Base-by-base conservation (phyloP, 108 stramenopile species). In the Nitzschia sp. region DNA sequence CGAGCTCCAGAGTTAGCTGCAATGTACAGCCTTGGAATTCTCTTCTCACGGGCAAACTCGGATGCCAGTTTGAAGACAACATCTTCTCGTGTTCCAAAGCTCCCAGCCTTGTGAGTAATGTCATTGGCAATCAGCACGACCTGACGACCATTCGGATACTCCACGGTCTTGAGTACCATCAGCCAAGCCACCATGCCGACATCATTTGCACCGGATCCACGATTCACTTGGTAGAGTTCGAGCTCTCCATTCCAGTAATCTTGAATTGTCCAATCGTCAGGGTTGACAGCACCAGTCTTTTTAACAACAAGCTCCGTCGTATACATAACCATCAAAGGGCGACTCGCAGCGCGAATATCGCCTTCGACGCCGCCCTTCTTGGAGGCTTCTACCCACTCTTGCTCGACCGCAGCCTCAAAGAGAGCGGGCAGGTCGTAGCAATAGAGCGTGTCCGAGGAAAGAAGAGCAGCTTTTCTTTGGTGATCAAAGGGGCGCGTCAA, bases 111-210 rank as follows among this genome's bases (percentile, higher is more conserved):
- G 79, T 84, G 74, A 21, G 98, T 99, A 68, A 99, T 98, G 67
- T 99, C 99, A 72, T 99, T 99, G 41, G 98, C 97, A 79, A 99
- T 97, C 70, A 99, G 60, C n/a, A 99, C 94, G 22, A 98, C 66
- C 83, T 98, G 92, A 17, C 99, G 90, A 34, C 46, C 53, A 52
- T 85, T 87, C 2, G 96, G 97, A 80, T 96, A 98, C 72, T 99
- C 97, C 3, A 97, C 94, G 28, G 99, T 98, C 60, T 85, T 85
- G n/a, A 99, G 71, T 45, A 80, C 86, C 79, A 98, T 82, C 38
- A 92, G 82, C 99, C 99, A 99, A 11, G 98, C 99, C 38, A 99
- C 98, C 99, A 99, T 99, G 54, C 97, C 97, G 59, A 98, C 95
- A 86, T 98, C 88, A 79, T 99, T 99, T 52, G 84, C 83, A 22